Evolutionary conservation across 2,329 filamentous ascomycete genomes (phyloP).

Genomic region (Lachnellula suecica): DNA sequence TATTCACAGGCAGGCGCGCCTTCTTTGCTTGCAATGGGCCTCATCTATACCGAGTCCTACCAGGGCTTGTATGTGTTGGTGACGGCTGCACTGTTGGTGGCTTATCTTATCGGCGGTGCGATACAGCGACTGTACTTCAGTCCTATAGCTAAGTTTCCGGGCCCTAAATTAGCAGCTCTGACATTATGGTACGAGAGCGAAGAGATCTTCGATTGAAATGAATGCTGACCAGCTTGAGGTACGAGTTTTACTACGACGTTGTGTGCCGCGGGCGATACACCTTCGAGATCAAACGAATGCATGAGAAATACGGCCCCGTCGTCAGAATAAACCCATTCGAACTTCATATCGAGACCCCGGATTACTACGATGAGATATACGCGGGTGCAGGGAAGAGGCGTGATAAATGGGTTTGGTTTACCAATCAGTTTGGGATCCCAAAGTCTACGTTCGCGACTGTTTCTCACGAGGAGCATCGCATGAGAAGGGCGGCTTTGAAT

Average conservation of each 20-base stretch:
- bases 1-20: too few relatives aligned
- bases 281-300: conserved; percentile 41
- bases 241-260: conserved; percentile 39
- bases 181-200: conserved; percentile 30
- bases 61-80: too few relatives aligned
- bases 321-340: conserved; percentile 29
- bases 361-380: conserved; percentile 28
- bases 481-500: conserved; percentile 18
- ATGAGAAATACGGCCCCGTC: conserved; percentile 38
- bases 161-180: conserved; percentile 24
- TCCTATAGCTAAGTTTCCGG: conserved; percentile 25
- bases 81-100: too few relatives aligned
- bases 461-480: conserved; percentile 20
- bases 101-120: background rate
- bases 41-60: too few relatives aligned
- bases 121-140: conserved; percentile 25
- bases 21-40: too few relatives aligned
- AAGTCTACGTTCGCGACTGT: conserved; percentile 10
- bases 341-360: conserved; percentile 28
- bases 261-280: conserved; percentile 40
- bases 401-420: conserved; percentile 8
- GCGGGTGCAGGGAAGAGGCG: background rate
- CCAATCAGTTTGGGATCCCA: conserved; percentile 3
- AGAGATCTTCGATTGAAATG: conserved; percentile 38
- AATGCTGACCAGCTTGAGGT: conserved; percentile 5